Conservation (phyloP, 345 rosid genomes). For the Salix exigua region DNA sequence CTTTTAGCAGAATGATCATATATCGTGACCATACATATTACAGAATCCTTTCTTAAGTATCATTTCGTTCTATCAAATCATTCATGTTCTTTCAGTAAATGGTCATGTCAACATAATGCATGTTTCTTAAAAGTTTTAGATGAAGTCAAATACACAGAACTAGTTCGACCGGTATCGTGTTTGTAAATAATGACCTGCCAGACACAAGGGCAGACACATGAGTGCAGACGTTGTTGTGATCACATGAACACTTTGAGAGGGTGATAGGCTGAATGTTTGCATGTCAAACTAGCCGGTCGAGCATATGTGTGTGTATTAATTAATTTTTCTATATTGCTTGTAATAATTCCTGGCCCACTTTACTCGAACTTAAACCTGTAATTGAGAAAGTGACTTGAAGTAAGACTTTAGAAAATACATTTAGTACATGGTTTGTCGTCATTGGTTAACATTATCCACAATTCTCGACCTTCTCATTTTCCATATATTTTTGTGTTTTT, state of each 20-base stretch:
- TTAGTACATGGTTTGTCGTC: neutral
- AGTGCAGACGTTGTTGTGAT: neutral
- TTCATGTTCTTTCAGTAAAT: neutral
- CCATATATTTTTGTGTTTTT: neutral
- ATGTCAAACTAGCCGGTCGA: neutral
- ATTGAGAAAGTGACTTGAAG: neutral
- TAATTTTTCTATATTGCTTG: too few species aligned
- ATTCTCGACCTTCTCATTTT: too few species aligned
- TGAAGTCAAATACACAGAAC: neutral
- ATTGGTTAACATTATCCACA: neutral
- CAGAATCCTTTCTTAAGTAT: neutral
- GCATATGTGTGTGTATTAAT: too few species aligned
- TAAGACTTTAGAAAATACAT: neutral
- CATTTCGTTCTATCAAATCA: neutral
- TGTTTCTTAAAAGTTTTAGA: neutral
- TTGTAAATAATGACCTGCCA: neutral
- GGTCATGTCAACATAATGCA: slow-evolving; percentile 2
- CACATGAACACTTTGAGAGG: slow-evolving; percentile 3
- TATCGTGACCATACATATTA: neutral
- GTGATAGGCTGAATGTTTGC: slow-evolving; percentile 16
- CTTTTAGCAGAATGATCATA: neutral
- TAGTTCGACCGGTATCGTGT: neutral
- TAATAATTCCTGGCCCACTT: neutral
- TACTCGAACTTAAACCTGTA: neutral
- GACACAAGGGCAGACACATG: neutral